These are phyloP conservation scores for Hemisphaericaspora xylanilytica DNA, from an alignment of 1,139 yeast genomes.

Conservation along the genomic window DNA sequence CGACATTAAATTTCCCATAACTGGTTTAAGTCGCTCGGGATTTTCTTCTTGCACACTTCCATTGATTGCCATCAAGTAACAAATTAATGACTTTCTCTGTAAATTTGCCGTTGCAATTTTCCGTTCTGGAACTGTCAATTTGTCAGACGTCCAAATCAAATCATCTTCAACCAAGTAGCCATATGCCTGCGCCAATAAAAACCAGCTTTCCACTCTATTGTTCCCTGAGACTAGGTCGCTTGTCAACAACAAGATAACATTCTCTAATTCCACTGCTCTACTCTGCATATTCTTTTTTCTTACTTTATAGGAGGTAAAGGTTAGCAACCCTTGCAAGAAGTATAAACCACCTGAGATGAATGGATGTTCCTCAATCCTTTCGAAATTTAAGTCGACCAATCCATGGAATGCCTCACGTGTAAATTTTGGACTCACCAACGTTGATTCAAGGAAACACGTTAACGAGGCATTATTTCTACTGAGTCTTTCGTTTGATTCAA, in stretches of 20 bases:
- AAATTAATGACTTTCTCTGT: slow-evolving; percentile 69
- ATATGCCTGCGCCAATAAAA: slow-evolving; percentile 75
- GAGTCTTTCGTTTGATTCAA: slow-evolving; percentile 32
- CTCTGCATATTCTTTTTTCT: slow-evolving; percentile 78
- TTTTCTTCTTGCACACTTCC: slow-evolving; percentile 27
- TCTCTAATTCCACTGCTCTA: slow-evolving; percentile 75
- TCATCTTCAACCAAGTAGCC: slow-evolving; percentile 84
- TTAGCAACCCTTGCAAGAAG: slow-evolving; percentile 68
- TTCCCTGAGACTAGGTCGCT: slow-evolving; percentile 68
- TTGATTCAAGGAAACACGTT: slow-evolving; percentile 50
- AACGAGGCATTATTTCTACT: slow-evolving; percentile 44
- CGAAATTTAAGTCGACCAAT: slow-evolving; percentile 27
- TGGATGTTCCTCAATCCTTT: slow-evolving; percentile 11
- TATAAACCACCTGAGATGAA: slow-evolving; percentile 56
- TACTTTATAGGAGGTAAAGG: slow-evolving; percentile 61
- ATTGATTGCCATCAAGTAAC: slow-evolving; percentile 77
- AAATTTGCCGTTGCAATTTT: slow-evolving; percentile 59
- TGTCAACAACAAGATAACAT: slow-evolving; percentile 62
- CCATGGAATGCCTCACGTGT: slow-evolving; percentile 63
- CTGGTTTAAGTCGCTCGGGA: slow-evolving; percentile 22
- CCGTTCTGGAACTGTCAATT: slow-evolving; percentile 62
- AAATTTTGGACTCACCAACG: slow-evolving; percentile 46
- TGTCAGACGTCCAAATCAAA: slow-evolving; percentile 87
- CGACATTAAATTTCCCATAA: slow-evolving; percentile 52
- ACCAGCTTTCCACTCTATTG: slow-evolving; percentile 81